Evolutionary conservation across 495 filamentous ascomycete species (phyloP).

Genomic region (Penicillium alfredii): DNA sequence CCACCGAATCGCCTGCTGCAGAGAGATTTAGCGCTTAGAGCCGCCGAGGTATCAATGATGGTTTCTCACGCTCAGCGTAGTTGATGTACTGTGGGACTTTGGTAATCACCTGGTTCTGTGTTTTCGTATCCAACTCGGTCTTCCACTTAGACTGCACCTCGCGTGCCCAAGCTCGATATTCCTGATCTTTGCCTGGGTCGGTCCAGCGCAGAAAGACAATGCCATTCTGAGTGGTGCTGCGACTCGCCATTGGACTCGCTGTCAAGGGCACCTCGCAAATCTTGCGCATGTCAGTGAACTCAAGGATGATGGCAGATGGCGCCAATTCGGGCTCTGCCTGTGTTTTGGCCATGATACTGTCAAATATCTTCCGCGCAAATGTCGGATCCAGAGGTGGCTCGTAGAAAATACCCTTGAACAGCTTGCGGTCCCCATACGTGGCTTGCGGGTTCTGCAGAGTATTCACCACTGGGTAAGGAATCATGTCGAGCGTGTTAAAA

Average conservation of each 20-base stretch:
- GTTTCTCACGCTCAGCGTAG: slow-evolving; percentile 36
- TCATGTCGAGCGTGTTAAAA: slow-evolving; percentile 31
- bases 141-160: slow-evolving; percentile 28
- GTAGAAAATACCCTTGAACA: slow-evolving; percentile 47
- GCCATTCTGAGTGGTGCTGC: slow-evolving; percentile 31
- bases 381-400: slow-evolving; percentile 32
- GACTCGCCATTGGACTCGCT: slow-evolving; percentile 27
- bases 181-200: slow-evolving; percentile 23
- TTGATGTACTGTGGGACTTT: slow-evolving; percentile 41
- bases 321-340: slow-evolving; percentile 15
- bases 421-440: slow-evolving; percentile 35
- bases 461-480: slow-evolving; percentile 42
- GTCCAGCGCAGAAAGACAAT: slow-evolving; percentile 30
- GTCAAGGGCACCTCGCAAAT: slow-evolving; percentile 21
- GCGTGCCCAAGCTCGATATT: slow-evolving; percentile 27
- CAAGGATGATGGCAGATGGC: slow-evolving; percentile 25
- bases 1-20: slow-evolving; percentile 29
- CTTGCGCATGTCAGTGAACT: slow-evolving; percentile 33
- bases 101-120: slow-evolving; percentile 1
- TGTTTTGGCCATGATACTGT: slow-evolving; percentile 33
- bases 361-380: slow-evolving; percentile 31
- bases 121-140: slow-evolving; percentile 14
- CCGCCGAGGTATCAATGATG: neutral
- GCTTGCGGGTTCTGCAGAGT: slow-evolving; percentile 36
- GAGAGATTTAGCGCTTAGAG: slow-evolving; percentile 2